These are phyloP conservation scores for Tuctoria greenei DNA, from an alignment of 176 grass and related monocot genomes.

Conservation along the genomic window DNA sequence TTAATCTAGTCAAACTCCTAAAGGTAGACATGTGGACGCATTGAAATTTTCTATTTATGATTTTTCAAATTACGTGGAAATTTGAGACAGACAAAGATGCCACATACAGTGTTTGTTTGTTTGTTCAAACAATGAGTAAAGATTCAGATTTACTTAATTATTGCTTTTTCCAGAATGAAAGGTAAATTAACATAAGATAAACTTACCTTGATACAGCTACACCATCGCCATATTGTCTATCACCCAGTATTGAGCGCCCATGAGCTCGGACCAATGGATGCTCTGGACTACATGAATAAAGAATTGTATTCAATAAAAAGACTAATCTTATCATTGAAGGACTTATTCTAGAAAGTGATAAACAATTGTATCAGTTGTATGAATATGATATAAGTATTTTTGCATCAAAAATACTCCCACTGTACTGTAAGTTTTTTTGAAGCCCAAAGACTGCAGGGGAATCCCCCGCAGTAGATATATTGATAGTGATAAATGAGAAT, in stretches of 20 bases:
- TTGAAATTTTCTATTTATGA: background rate
- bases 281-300: slow-evolving; percentile 74
- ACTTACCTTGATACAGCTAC: slow-evolving; percentile 93
- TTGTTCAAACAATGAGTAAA: slow-evolving; percentile 18
- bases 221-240: slow-evolving; percentile 63
- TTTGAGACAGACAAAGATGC: background rate
- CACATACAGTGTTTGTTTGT: background rate
- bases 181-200: slow-evolving; percentile 44
- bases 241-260: slow-evolving; percentile 77
- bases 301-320: slow-evolving; percentile 27
- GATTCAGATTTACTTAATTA: slow-evolving; percentile 29
- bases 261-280: slow-evolving; percentile 66
- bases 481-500: too few species aligned
- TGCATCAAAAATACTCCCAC: background rate
- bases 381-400: background rate
- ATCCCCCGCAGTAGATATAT: too few species aligned
- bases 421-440: background rate
- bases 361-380: background rate
- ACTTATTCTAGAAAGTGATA: slow-evolving; percentile 3
- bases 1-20: background rate
- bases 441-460: too few species aligned
- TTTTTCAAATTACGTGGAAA: background rate
- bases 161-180: slow-evolving; percentile 24
- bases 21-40: background rate
- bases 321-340: slow-evolving; percentile 24